Conservation (phyloP, 139 green algal genomes). For the Eudorina sp. region DNA sequence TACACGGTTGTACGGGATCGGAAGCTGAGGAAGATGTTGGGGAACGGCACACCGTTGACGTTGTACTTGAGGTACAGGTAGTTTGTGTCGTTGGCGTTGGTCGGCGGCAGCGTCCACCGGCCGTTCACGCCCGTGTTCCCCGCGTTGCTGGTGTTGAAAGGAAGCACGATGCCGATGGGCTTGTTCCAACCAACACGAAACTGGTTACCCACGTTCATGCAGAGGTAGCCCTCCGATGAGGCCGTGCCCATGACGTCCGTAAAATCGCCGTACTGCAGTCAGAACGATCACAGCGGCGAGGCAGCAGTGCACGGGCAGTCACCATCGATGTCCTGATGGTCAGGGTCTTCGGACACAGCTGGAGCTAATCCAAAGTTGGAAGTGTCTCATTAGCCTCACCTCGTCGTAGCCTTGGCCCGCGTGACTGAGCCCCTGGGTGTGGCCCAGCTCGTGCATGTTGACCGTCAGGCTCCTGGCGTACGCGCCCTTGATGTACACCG, state of each 20-base stretch:
- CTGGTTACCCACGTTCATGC: constrained; percentile 32
- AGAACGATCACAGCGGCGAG: neutral
- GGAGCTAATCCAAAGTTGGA: neutral
- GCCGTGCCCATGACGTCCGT: constrained; percentile 42
- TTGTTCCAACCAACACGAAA: constrained; percentile 6
- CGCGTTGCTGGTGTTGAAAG: neutral
- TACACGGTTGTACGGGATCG: neutral
- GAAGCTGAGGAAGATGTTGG: constrained; percentile 31
- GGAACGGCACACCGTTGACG: neutral
- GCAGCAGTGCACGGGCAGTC: neutral
- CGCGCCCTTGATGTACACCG: constrained; percentile 40
- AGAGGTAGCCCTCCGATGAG: constrained; percentile 19
- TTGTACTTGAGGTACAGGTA: neutral
- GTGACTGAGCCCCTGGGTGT: constrained; percentile 47
- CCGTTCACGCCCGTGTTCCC: neutral
- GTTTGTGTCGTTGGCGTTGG: neutral
- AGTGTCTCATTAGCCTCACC: no score
- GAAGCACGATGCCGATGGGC: neutral
- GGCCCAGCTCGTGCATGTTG: constrained; percentile 45
- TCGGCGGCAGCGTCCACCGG: neutral
- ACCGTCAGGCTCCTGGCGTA: neutral
- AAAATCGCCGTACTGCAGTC: constrained; percentile 1
- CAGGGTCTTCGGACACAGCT: neutral
- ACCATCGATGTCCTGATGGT: neutral
- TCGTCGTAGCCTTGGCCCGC: constrained; percentile 16